These are phyloP conservation scores for Pythium sukuiense DNA, from an alignment of 352 stramenopile genomes.

Conservation along the genomic window DNA sequence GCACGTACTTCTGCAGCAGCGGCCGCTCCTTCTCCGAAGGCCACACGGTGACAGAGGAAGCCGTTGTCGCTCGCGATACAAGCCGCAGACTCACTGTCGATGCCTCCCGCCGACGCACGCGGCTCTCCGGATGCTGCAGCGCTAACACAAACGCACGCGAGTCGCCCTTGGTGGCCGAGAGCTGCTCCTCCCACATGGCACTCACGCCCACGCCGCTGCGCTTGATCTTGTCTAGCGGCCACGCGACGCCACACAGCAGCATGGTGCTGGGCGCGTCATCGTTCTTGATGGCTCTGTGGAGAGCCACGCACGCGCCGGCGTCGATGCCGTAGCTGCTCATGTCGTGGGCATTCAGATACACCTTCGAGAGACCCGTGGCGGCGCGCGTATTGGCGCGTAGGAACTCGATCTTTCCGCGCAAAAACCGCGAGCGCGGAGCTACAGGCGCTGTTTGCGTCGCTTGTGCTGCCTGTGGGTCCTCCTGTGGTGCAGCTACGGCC, in stretches of 20 bases:
- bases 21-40: constrained; percentile 58
- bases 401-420: constrained; percentile 43
- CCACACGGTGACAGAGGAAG: constrained; percentile 19
- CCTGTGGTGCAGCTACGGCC: constrained; percentile 11
- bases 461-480: neutral
- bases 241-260: constrained; percentile 63
- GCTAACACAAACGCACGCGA: constrained; percentile 34
- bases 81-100: constrained; percentile 37
- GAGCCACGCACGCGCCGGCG: constrained; percentile 39
- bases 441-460: neutral
- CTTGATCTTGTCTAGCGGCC: constrained; percentile 77
- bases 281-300: constrained; percentile 22
- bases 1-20: constrained; percentile 57
- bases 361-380: constrained; percentile 56
- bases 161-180: constrained; percentile 20
- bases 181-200: constrained; percentile 66
- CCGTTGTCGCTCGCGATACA: constrained; percentile 32
- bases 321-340: constrained; percentile 43
- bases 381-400: constrained; percentile 56
- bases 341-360: constrained; percentile 65
- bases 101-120: constrained; percentile 23
- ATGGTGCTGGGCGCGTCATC: constrained; percentile 24
- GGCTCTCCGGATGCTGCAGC: constrained; percentile 18
- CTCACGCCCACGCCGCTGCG: constrained; percentile 58
- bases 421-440: constrained; percentile 11